Percentiles rank a stretch among this genome's conserved stretches.
phyloP scores from a whole-genome alignment of 23 red algal genomes.

The Porphyridium purpureum region DNA sequence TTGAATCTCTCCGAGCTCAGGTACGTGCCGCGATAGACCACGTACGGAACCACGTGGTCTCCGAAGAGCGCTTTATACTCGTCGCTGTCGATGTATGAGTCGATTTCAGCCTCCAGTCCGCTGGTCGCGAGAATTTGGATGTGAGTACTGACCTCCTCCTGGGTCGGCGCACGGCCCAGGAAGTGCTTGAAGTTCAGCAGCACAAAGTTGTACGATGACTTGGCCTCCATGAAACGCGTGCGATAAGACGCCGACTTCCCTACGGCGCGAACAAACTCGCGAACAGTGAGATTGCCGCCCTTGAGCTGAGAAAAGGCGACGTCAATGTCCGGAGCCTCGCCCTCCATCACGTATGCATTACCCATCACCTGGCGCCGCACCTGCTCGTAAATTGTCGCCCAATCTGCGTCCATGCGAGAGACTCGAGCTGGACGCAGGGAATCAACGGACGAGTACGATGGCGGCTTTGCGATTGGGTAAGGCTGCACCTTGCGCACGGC shows the following conservation, averaged over 20 bases:
- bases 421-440: neutral
- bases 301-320: neutral
- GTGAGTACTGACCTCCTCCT: neutral
- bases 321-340: neutral
- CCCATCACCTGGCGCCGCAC: conserved; percentile 1
- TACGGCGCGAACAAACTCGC: neutral
- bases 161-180: conserved; percentile 1
- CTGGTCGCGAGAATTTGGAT: neutral
- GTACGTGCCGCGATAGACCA: conserved; percentile 1
- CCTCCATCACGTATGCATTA: conserved; percentile 2
- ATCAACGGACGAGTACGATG: neutral
- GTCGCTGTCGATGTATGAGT: neutral
- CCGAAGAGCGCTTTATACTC: conserved; percentile 1
- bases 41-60: neutral
- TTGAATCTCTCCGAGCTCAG: neutral
- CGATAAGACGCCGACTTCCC: neutral
- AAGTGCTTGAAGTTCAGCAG: conserved; percentile 2
- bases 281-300: neutral
- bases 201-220: neutral
- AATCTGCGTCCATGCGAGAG: neutral
- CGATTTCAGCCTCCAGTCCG: neutral
- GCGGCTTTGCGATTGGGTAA: neutral
- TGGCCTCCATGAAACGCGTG: neutral
- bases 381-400: neutral
- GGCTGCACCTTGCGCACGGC: neutral